Percentiles rank a stretch among this genome's conserved stretches.
phyloP scores from a whole-genome alignment of 495 filamentous ascomycete species.

The Lasiosphaeria hispida region DNA sequence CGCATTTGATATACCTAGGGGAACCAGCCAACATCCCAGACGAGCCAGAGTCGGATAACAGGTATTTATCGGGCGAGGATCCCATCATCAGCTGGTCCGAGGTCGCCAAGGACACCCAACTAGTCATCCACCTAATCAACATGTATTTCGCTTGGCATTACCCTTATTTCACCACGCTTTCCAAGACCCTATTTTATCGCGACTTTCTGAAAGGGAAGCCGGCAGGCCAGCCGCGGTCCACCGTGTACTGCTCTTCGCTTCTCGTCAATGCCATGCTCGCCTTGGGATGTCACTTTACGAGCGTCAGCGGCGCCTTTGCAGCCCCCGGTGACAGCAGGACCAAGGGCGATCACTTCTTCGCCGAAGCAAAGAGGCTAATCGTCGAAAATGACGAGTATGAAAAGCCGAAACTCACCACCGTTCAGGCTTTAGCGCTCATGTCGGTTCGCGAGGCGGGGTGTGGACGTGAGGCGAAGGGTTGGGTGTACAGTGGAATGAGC shows the following conservation, averaged over 20 bases:
- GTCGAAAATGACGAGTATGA: conserved; percentile 92
- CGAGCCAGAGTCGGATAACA: conserved; percentile 50
- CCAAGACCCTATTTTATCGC: conserved; percentile 82
- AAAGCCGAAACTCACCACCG: conserved; percentile 84
- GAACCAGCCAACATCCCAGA: conserved; percentile 48
- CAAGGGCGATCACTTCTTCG: conserved; percentile 95
- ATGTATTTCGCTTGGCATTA: conserved; percentile 99
- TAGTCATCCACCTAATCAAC: conserved; percentile 84
- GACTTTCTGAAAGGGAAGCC: conserved; percentile 72
- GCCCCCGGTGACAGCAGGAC: conserved; percentile 72
- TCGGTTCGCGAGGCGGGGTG: conserved; percentile 95
- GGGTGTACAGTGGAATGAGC: conserved; percentile 97
- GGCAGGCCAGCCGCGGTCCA: conserved; percentile 41
- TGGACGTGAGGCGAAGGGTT: conserved; percentile 90
- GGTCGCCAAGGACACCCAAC: conserved; percentile 73
- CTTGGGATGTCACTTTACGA: conserved; percentile 94
- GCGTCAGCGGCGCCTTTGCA: conserved; percentile 64
- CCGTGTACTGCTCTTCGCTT: conserved; percentile 80
- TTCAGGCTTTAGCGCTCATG: conserved; percentile 94
- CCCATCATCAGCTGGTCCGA: conserved; percentile 81
- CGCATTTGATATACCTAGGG: conserved; percentile 82
- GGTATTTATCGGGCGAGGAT: conserved; percentile 50
- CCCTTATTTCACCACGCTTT: conserved; percentile 90
- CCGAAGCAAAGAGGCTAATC: conserved; percentile 87
- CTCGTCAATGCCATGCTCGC: conserved; percentile 96